Base-by-base conservation (phyloP, 2,329 filamentous ascomycete species). In the Ilyonectria sp. region DNA sequence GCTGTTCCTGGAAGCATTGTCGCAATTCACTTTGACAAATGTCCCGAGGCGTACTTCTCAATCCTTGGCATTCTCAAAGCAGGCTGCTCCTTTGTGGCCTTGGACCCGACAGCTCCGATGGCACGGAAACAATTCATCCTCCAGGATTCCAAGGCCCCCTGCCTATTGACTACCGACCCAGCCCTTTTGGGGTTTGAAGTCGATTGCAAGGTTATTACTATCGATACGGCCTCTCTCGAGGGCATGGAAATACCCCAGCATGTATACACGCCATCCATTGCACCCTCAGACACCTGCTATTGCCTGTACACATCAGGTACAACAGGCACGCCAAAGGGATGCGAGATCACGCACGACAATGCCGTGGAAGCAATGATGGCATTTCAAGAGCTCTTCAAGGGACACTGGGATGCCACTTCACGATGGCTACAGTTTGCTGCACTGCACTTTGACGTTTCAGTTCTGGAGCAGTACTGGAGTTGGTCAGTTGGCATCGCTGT, bases 401-500 rank as follows among this genome's bases (percentile, higher is more conserved):
- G 87, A 0, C 92, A 94, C 74, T 97, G 94, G 93, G 86, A 92
- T 46, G 75, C 84, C 0, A 77, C 87, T 0, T 97, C 94, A 0
- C 89, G 92, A 65, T 98, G 94, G 92, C 85, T 98, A 1, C 95
- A 98, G 76, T 98, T 98, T 76, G 95, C 95, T 1, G 95, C 94
- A 0, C 94, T 97, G 63, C 95, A 97, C 79, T 98, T 98, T 68
- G 95, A 98, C 74, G 95, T 98, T 4, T 96, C 93, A 1, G 93
- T 98, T 0, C 86, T 98, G 0, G 95, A 98, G 77, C 95, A 97
- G 75, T 98, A 95, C 78, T 98, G 94, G 94, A 96, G 92, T 65
- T 98, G 95, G 95, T 94, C 92, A 31, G 93, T 96, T 1, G 94
- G 94, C 1, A 94, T 98, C 29, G 91, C 92, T 4, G 87, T 98